phyloP scores from a whole-genome alignment of 345 rosid genomes.

The Gossypium raimondii region DNA sequence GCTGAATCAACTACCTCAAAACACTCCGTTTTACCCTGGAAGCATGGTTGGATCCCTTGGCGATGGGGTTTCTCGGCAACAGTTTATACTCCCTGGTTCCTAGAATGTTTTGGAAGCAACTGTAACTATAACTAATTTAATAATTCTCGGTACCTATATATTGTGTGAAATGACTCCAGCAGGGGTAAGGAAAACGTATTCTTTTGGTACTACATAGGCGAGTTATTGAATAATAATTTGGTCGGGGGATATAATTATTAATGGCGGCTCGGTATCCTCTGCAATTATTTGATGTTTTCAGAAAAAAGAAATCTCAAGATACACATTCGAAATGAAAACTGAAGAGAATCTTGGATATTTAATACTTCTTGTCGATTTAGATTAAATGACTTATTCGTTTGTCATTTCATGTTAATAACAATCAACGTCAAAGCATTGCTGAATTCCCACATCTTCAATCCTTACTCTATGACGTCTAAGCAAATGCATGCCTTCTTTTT shows the following conservation, averaged over 20 bases:
- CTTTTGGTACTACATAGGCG: not conserved
- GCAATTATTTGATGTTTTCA: not conserved
- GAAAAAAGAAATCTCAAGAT: too few relatives aligned
- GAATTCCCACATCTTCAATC: too few relatives aligned
- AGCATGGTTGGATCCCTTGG: not conserved
- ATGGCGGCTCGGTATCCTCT: not conserved
- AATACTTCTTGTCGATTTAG: too few relatives aligned
- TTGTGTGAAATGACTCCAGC: not conserved
- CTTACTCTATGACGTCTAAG: too few relatives aligned
- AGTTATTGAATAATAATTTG: not conserved
- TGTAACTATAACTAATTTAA: not conserved
- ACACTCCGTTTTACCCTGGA: slow-evolving; percentile 41
- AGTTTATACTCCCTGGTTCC: slow-evolving; percentile 45
- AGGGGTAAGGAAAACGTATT: not conserved
- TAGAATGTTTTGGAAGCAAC: not conserved
- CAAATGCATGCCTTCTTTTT: too few relatives aligned
- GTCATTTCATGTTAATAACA: too few relatives aligned
- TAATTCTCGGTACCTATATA: not conserved
- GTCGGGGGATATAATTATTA: not conserved
- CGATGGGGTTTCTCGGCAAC: slow-evolving; percentile 33
- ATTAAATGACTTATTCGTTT: too few relatives aligned
- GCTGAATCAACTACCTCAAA: slow-evolving; percentile 56
- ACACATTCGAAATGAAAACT: too few relatives aligned
- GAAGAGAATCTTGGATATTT: too few relatives aligned
- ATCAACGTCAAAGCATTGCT: too few relatives aligned